Conservation (phyloP, 129 eudicot genomes). For the Ambrosia trifida region DNA sequence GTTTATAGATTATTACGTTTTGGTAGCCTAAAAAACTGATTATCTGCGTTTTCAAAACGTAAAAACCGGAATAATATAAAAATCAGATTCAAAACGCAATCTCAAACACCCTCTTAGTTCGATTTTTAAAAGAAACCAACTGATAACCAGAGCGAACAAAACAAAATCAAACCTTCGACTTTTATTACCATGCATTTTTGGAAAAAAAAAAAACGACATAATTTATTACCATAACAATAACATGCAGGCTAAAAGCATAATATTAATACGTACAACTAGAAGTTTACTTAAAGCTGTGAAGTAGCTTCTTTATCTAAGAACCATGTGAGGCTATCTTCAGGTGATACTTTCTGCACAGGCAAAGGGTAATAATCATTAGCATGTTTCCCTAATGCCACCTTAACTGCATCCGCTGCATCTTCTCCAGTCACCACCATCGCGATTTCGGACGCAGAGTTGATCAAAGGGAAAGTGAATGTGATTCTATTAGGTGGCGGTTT, state of each 20-base stretch:
- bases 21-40: too few species aligned
- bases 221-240: neutral
- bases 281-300: constrained; percentile 18
- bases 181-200: neutral
- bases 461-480: constrained; percentile 80
- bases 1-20: too few species aligned
- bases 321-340: constrained; percentile 56
- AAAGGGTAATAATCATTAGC: constrained; percentile 28
- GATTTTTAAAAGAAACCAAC: neutral
- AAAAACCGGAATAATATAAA: too few species aligned
- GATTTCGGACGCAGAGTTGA: constrained; percentile 58
- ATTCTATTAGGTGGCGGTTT: constrained; percentile 69
- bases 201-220: neutral
- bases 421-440: constrained; percentile 68
- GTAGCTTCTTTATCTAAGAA: constrained; percentile 61
- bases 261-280: neutral
- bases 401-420: constrained; percentile 49
- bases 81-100: too few species aligned
- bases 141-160: neutral
- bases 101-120: too few species aligned
- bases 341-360: constrained; percentile 49
- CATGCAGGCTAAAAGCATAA: neutral
- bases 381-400: constrained; percentile 42
- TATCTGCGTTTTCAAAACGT: too few species aligned
- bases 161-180: neutral